Evolutionary conservation across 306 rosid genomes (phyloP).

Genomic region (Vachellia collinsii): DNA sequence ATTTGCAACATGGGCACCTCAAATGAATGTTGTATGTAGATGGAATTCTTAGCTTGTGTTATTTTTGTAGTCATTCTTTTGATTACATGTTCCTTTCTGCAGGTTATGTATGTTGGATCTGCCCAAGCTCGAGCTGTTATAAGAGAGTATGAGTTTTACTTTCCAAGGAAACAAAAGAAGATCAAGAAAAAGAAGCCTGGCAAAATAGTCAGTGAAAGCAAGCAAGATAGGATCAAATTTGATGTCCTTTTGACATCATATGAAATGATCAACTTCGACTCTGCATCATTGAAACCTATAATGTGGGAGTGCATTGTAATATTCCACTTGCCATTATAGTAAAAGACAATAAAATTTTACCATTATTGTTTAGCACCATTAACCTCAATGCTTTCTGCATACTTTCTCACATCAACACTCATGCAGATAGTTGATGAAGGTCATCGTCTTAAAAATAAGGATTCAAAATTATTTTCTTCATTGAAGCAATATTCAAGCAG

Average conservation of each 20-base stretch:
- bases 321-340: conserved; percentile 24
- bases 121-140: conserved; percentile 86
- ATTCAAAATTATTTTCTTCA: conserved; percentile 93
- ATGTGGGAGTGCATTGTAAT: conserved; percentile 95
- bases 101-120: conserved; percentile 97
- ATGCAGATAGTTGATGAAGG: conserved; percentile 97
- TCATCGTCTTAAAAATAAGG: conserved; percentile 97
- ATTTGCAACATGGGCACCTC: conserved; percentile 99
- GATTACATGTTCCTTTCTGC: conserved; percentile 46
- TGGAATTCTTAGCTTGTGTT: conserved; percentile 26
- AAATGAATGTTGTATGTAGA: conserved; percentile 90
- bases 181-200: conserved; percentile 89
- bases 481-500: conserved; percentile 78
- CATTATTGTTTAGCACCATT: conserved; percentile 17
- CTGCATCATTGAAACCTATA: conserved; percentile 76
- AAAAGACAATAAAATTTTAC: conserved; percentile 18
- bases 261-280: conserved; percentile 95
- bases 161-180: conserved; percentile 85
- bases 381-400: conserved; percentile 39
- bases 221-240: conserved; percentile 95
- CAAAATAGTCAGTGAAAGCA: conserved; percentile 69
- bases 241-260: conserved; percentile 96
- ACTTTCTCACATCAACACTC: conserved; percentile 32
- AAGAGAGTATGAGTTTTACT: conserved; percentile 91
- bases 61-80: conserved; percentile 39